phyloP scores from a whole-genome alignment of 78 protist genomes.

The Dictyostelium firmibasis region DNA sequence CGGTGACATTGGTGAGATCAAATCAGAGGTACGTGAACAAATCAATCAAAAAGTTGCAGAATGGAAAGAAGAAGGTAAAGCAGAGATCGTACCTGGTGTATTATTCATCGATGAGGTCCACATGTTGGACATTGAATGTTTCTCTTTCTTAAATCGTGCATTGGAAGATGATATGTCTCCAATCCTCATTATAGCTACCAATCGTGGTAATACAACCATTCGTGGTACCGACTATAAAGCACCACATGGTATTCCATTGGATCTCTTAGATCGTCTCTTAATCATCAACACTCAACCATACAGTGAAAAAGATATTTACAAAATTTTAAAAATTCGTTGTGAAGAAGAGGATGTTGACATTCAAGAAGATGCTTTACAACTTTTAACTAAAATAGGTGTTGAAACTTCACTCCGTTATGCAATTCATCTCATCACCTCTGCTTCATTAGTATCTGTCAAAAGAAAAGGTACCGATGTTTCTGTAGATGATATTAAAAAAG shows the following conservation, averaged over 20 bases:
- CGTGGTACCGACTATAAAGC: conserved; percentile 95
- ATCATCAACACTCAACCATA: conserved; percentile 91
- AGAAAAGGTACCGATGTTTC: conserved; percentile 83
- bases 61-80: conserved; percentile 99
- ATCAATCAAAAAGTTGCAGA: conserved; percentile 97
- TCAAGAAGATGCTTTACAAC: conserved; percentile 91
- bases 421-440: conserved; percentile 95
- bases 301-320: conserved; percentile 79
- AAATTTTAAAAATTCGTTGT: conserved; percentile 78
- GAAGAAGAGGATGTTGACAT: conserved; percentile 98
- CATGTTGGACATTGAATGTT: conserved; percentile 99
- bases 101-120: conserved; percentile 99
- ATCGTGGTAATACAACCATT: conserved; percentile 96
- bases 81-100: conserved; percentile 98
- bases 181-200: conserved; percentile 97
- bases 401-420: conserved; percentile 97
- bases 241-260: conserved; percentile 99
- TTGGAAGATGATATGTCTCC: conserved; percentile 97
- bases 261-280: conserved; percentile 96
- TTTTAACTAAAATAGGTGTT: conserved; percentile 91
- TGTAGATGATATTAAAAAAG: conserved; percentile 87
- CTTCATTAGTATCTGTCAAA: conserved; percentile 90
- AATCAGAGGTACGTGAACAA: conserved; percentile 95
- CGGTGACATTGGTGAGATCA: conserved; percentile 98
- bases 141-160: conserved; percentile 98